Evolutionary conservation across 2,329 filamentous ascomycete species (phyloP).

Genomic region (Ophiostoma sp.): DNA sequence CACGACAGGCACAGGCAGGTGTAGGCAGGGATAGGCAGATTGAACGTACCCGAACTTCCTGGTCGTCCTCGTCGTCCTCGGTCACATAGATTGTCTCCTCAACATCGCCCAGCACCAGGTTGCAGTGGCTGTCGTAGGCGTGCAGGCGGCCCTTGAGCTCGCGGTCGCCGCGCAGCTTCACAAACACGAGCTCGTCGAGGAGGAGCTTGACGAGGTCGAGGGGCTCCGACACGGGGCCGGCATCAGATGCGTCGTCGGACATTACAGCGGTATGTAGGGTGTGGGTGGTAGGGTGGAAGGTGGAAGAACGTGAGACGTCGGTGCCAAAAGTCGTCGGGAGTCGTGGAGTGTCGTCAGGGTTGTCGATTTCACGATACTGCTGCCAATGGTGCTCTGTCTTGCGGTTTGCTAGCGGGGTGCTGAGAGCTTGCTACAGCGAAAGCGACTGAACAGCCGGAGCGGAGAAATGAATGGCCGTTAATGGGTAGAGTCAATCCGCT

Average conservation of each 20-base stretch:
- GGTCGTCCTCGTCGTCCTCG: constrained; percentile 74
- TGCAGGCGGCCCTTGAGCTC: constrained; percentile 94
- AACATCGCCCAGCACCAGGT: constrained; percentile 89
- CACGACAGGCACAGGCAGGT: background rate
- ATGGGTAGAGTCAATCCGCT: background rate
- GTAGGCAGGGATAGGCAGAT: constrained; percentile 15
- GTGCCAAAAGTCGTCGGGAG: background rate
- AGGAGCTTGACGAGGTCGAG: constrained; percentile 92
- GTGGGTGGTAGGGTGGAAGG: too few species aligned
- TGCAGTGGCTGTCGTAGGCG: constrained; percentile 98
- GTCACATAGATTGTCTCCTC: constrained; percentile 95
- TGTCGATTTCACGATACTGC: background rate
- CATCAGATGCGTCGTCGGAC: constrained; percentile 76
- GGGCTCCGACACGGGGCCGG: constrained; percentile 74
- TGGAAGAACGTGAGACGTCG: background rate
- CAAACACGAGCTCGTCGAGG: constrained; percentile 92
- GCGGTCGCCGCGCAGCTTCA: constrained; percentile 91
- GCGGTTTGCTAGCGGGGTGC: constrained; percentile 9
- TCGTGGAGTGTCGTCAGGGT: background rate
- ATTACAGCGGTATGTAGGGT: constrained; percentile 35
- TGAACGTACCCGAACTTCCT: constrained; percentile 58
- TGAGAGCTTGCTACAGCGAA: constrained; percentile 8
- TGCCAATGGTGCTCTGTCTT: background rate
- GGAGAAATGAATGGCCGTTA: constrained; percentile 2
- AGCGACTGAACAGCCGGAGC: constrained; percentile 4